Percentiles rank a stretch among this genome's conserved stretches.
Evolutionary conservation across 768 basidiomycete species (phyloP).

Genomic region (Termitomyces sp.): DNA sequence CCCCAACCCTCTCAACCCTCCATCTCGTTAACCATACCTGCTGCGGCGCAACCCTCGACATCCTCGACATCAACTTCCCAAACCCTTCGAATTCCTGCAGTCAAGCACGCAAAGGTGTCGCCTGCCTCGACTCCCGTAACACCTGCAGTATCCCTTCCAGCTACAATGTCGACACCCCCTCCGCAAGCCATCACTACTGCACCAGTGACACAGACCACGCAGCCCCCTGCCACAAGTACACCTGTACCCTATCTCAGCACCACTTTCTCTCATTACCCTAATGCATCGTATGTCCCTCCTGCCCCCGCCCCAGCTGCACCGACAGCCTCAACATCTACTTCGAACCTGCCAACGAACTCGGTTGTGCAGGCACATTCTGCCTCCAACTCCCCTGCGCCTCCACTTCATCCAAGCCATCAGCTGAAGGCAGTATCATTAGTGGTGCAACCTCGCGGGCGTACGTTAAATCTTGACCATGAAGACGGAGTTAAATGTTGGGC

Average conservation of each 20-base stretch:
- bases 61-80: constrained; percentile 24
- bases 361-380: constrained; percentile 27
- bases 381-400: constrained; percentile 39
- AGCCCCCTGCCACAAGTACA: constrained; percentile 29
- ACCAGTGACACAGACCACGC: constrained; percentile 17
- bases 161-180: constrained; percentile 24
- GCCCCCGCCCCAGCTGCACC: constrained; percentile 22
- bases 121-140: constrained; percentile 20
- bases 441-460: constrained; percentile 60
- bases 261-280: constrained; percentile 52
- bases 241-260: constrained; percentile 33
- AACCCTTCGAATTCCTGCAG: constrained; percentile 38
- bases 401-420: constrained; percentile 39
- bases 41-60: constrained; percentile 14
- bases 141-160: constrained; percentile 21
- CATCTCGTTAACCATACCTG: constrained; percentile 17
- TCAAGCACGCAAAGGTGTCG: constrained; percentile 15
- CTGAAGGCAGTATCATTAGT: constrained; percentile 53
- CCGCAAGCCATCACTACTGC: constrained; percentile 22
- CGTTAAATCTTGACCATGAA: constrained; percentile 56
- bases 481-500: constrained; percentile 79
- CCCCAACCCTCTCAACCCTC: constrained; percentile 41
- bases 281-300: constrained; percentile 48
- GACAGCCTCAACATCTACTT: constrained; percentile 21
- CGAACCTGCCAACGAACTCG: constrained; percentile 24